A percentile compares a stretch with the other conserved stretches of the same genome.
These are phyloP conservation scores for Aspergillus puulaauensis DNA, from an alignment of 2,329 filamentous ascomycete genomes.

Conservation along the genomic window DNA sequence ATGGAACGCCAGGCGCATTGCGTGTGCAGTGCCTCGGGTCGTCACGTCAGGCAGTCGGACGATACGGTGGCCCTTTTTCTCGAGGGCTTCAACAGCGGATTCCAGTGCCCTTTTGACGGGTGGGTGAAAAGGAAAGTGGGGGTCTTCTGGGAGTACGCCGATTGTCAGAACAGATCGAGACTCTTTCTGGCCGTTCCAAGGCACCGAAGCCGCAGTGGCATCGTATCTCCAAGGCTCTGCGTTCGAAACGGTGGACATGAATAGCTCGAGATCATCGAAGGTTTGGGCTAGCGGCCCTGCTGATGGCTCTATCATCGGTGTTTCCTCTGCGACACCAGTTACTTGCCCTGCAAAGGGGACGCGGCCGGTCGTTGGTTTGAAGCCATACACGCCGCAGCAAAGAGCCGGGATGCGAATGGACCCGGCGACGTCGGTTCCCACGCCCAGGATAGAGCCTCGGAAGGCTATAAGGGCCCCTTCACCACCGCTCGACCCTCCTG, in stretches of 20 bases:
- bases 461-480: slow-evolving; percentile 61
- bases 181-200: background rate
- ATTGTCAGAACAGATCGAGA: background rate
- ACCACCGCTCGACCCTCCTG: slow-evolving; percentile 66
- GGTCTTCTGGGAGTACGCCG: slow-evolving; percentile 1
- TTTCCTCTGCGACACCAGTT: background rate
- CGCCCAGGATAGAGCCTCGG: slow-evolving; percentile 57
- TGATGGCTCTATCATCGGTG: background rate
- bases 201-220: background rate
- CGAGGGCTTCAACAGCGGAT: background rate
- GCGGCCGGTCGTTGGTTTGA: slow-evolving; percentile 38
- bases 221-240: slow-evolving; percentile 1
- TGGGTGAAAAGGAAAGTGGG: slow-evolving; percentile 1
- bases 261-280: background rate
- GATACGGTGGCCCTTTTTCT: background rate
- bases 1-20: background rate
- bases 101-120: background rate
- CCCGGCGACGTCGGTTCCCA: slow-evolving; percentile 59
- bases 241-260: background rate
- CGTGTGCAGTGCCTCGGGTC: background rate
- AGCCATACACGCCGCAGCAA: slow-evolving; percentile 50
- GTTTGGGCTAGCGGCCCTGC: background rate
- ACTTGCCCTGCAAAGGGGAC: background rate
- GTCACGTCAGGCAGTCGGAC: background rate
- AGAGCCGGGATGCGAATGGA: slow-evolving; percentile 48